Base-by-base conservation (phyloP, 768 basidiomycete species). In the Pluteus cervinus region DNA sequence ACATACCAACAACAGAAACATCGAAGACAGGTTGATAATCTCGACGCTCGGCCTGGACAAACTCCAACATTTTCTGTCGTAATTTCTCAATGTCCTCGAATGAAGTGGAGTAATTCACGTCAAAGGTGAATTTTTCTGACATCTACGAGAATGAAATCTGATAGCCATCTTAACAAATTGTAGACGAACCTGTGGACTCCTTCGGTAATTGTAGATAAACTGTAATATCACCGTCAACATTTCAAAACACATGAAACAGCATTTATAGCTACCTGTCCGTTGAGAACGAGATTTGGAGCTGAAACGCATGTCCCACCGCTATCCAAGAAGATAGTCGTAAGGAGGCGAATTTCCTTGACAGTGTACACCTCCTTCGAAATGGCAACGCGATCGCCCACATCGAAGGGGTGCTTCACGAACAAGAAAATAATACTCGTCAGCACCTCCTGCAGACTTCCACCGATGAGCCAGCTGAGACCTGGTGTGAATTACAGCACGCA, bases 391-490 rank as follows among this genome's bases (percentile, higher is more conserved):
- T 90, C 87, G 17, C 84, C 83, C 17, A 88, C 85, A 56, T 88
- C 86, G 65, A 81, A 86, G 0, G 82, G 83, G 52, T 86, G 81
- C 51, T 87, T 87, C 57, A 90, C 71, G 61, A 93, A 92, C 20
- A 96, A 68, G 73, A 96, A 93, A 52, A 93, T 90, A 56, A 91
- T 87, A 41, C 82, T 81, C 4, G 77, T 78, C 39, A 93, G 68
- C 30, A 92, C 78, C 57, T 91, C 87, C 44, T 86, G 76, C 43
- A 86, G 68, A 37, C 79, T 85, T 30, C 70, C 68, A 25, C 90
- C 91, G 47, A 93, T 88, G 39, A 91, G 75, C 88, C 88, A 91
- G 45, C 83, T 85, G 29, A 90, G 66, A 50, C 81, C 80, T 79
- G 39, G 22, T 37, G 42, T 24, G 18, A 21, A 50, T 39, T 46